Base-by-base conservation (phyloP, 2,329 filamentous ascomycete species). In the Orbilia blumenaviensis region DNA sequence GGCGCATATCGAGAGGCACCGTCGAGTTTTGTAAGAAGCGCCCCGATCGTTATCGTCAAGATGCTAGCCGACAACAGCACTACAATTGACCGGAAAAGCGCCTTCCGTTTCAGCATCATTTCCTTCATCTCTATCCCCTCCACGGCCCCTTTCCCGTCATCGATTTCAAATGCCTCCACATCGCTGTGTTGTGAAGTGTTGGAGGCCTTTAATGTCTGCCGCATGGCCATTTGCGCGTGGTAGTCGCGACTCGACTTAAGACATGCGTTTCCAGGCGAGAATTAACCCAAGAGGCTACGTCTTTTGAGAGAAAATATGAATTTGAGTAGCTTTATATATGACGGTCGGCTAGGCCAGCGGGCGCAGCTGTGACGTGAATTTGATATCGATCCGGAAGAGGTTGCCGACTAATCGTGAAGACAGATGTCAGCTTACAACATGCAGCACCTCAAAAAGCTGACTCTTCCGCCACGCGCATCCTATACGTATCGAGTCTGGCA, bases 21-120 rank as follows among this genome's bases (percentile, higher is more conserved):
- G 27, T 68, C 63, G 34, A 75, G 56, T n/a, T 46, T 52, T 9
- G 71, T 75, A 25, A 75, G 63, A 46, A 75, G 32, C 10, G 64
- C 71, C 18, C 71, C 71, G 2, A 68, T 41, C 9, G 54, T 60
- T 48, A 75, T 75, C 3, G 71, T 68, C 12, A 67, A 34, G 21
- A 60, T 60, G 2, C 54, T 32, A 3, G 71, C 63, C 10, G 58
- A 58, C 18, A 75, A 16, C 8, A 75, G 38, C 12, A 75, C n/a
- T 32, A 68, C 23, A 5, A 75, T 66, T 2, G 71, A 67, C 16
- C 63, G 44, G 21, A 68, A 62, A 3, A 75, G 41, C 8, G 71
- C 71, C 36, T 60, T 68, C 44, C 63, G 38, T 44, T 75, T 68
- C 23, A 56, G n/a, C 25, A 58, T 36, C 38, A 36, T 44, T 7